Evolutionary conservation across 2,329 filamentous ascomycete species (phyloP).

Genomic region (Fusarium sp.): DNA sequence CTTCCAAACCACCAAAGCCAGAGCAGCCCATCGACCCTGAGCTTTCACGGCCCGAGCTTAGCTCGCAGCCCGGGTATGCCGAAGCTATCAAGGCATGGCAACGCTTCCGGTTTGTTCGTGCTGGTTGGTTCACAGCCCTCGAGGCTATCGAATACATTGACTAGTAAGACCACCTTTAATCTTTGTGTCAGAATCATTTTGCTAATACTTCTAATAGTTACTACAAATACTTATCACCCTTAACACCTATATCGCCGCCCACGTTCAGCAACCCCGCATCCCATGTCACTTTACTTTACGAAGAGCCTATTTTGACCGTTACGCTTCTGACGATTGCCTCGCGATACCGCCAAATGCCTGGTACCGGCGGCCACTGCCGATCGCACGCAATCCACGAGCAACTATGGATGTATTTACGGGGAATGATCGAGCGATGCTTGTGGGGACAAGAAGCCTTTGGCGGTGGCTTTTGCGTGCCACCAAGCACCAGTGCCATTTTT

Average conservation of each 20-base stretch:
- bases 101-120: constrained; percentile 91
- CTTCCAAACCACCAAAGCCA: constrained; percentile 28
- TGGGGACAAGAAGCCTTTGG: constrained; percentile 98
- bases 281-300: constrained; percentile 81
- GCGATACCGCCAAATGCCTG: constrained; percentile 81
- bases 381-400: constrained; percentile 94
- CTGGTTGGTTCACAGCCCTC: constrained; percentile 93
- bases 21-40: constrained; percentile 58
- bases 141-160: constrained; percentile 95
- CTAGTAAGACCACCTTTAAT: constrained; percentile 67
- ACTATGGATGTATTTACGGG: constrained; percentile 91
- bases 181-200: not conserved
- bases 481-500: constrained; percentile 59
- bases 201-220: constrained; percentile 65
- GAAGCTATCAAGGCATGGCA: constrained; percentile 89
- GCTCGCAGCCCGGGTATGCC: constrained; percentile 64
- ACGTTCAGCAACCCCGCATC: constrained; percentile 86
- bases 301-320: constrained; percentile 92
- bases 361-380: constrained; percentile 82
- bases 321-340: constrained; percentile 92
- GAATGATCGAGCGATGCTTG: constrained; percentile 94
- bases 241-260: constrained; percentile 93
- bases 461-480: constrained; percentile 82
- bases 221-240: constrained; percentile 87
- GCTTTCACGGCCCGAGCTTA: constrained; percentile 54